A percentile compares a stretch with the other conserved stretches of the same genome.
These are phyloP conservation scores for Colletotrichum destructivum DNA, from an alignment of 2,329 filamentous ascomycete genomes.

Conservation along the genomic window DNA sequence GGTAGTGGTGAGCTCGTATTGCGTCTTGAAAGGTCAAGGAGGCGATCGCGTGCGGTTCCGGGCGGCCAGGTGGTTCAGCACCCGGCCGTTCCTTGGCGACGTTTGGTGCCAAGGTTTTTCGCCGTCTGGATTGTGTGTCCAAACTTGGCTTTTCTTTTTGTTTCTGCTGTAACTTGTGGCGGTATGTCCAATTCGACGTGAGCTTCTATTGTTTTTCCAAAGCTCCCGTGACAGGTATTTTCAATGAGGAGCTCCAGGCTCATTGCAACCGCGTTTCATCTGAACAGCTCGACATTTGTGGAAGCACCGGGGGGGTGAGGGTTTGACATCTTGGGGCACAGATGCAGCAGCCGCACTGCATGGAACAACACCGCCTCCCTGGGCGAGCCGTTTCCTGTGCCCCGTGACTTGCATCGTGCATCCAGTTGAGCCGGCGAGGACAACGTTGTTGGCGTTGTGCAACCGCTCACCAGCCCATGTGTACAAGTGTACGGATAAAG, in stretches of 20 bases:
- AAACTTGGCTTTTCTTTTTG: constrained; percentile 23
- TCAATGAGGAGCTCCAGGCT: constrained; percentile 27
- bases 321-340: constrained; percentile 5
- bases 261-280: constrained; percentile 39
- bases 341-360: constrained; percentile 15
- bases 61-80: constrained; percentile 15
- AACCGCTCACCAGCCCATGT: background rate
- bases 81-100: constrained; percentile 18
- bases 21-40: constrained; percentile 2
- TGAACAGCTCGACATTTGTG: constrained; percentile 37
- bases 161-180: constrained; percentile 17
- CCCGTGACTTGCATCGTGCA: background rate
- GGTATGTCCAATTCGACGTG: constrained; percentile 16
- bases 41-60: constrained; percentile 8
- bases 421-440: background rate
- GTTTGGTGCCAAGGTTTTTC: constrained; percentile 24
- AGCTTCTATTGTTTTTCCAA: constrained; percentile 24
- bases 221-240: constrained; percentile 25
- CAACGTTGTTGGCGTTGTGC: constrained; percentile 8
- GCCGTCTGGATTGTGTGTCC: constrained; percentile 17
- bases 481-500: background rate
- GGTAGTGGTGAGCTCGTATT: constrained; percentile 20
- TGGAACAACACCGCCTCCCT: background rate
- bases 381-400: constrained; percentile 14
- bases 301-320: constrained; percentile 2